These are phyloP conservation scores for Colletotrichum nymphaeae DNA, from an alignment of 2,329 filamentous ascomycete genomes.

Conservation along the genomic window DNA sequence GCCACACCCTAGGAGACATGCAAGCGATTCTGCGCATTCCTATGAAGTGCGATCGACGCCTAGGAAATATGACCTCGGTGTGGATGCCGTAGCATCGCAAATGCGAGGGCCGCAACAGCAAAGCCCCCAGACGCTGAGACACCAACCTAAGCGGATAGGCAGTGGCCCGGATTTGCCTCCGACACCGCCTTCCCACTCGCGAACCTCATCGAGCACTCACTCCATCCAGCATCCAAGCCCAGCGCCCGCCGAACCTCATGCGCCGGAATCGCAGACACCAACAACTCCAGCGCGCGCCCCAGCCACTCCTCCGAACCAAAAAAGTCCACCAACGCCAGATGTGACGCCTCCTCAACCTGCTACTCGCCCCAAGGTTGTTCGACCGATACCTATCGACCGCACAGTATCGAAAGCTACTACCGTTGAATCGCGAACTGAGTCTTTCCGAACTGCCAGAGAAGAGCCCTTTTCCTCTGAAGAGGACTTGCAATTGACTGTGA, in stretches of 20 bases:
- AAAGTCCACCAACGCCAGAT: conserved; percentile 80
- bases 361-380: conserved; percentile 56
- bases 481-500: conserved; percentile 56
- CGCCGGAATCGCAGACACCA: conserved; percentile 49
- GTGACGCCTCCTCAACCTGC: conserved; percentile 74
- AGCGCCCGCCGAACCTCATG: conserved; percentile 44
- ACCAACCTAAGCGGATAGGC: conserved; percentile 54
- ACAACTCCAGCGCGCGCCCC: conserved; percentile 52
- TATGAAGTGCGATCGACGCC: conserved; percentile 32
- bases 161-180: conserved; percentile 66
- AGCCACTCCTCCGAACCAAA: conserved; percentile 73
- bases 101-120: conserved; percentile 46
- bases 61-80: conserved; percentile 35
- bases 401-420: conserved; percentile 64
- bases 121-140: conserved; percentile 53
- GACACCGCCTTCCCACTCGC: conserved; percentile 72
- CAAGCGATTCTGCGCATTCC: conserved; percentile 22
- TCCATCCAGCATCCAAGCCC: conserved; percentile 57
- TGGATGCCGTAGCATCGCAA: conserved; percentile 35
- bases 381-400: conserved; percentile 61
- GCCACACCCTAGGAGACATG: conserved; percentile 46
- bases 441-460: conserved; percentile 79
- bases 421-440: conserved; percentile 73
- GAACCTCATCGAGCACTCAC: conserved; percentile 65
- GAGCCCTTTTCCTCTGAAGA: conserved; percentile 72